Percentiles rank a stretch among this genome's conserved stretches.
Conservation (phyloP, 2,329 filamentous ascomycete species). For the Fusarium sp. region DNA sequence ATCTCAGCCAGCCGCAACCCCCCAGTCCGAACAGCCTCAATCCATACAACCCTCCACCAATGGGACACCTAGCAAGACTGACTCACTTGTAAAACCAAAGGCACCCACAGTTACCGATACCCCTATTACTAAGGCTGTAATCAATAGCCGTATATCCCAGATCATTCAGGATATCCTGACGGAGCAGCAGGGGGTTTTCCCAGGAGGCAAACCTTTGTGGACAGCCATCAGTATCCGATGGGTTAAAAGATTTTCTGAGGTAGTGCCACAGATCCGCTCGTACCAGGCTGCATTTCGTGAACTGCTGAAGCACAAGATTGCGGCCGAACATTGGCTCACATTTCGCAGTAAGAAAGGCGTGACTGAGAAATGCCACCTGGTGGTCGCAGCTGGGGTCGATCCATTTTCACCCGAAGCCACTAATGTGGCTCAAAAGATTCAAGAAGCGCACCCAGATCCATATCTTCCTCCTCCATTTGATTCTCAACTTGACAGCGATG, state of each 20-base stretch:
- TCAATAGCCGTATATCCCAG: constrained; percentile 39
- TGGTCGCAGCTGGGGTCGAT: constrained; percentile 58
- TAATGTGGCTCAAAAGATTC: constrained; percentile 61
- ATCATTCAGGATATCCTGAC: constrained; percentile 49
- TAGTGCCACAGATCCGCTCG: constrained; percentile 56
- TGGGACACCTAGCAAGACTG: background rate
- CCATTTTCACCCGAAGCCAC: constrained; percentile 58
- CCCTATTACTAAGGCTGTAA: constrained; percentile 27
- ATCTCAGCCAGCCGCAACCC: background rate
- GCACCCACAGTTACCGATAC: constrained; percentile 25
- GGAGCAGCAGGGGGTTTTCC: constrained; percentile 61
- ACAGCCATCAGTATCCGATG: constrained; percentile 61
- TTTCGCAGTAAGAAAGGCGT: constrained; percentile 58
- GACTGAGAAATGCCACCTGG: constrained; percentile 59
- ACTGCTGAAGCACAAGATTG: constrained; percentile 52
- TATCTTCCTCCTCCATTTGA: constrained; percentile 48
- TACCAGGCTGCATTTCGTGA: constrained; percentile 55
- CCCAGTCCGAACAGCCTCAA: background rate
- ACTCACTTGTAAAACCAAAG: constrained; percentile 7
- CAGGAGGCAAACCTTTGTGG: constrained; percentile 64
- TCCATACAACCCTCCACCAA: background rate
- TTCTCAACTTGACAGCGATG: constrained; percentile 23
- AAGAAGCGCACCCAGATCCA: constrained; percentile 57
- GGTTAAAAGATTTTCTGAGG: constrained; percentile 56
- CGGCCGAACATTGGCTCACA: constrained; percentile 59